A percentile compares a stretch with the other conserved stretches of the same genome.
Evolutionary conservation across 2,329 filamentous ascomycete species (phyloP).

Genomic region (Orbilia quercus): DNA sequence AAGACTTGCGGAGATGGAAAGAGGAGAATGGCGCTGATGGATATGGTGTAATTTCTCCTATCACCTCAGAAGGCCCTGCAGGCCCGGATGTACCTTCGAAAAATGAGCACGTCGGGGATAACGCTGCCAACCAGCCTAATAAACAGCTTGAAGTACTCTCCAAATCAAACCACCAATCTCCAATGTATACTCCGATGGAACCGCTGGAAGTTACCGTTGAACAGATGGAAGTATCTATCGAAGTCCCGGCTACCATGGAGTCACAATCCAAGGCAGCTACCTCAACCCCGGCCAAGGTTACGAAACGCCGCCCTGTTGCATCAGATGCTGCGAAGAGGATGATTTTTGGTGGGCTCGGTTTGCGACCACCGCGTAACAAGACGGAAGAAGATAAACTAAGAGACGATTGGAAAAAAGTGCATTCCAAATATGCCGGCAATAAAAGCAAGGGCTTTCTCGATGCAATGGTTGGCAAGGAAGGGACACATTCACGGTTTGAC

Average conservation of each 20-base stretch:
- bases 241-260: constrained; percentile 15
- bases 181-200: constrained; percentile 42
- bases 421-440: constrained; percentile 49
- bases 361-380: constrained; percentile 41
- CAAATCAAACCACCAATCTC: constrained; percentile 6
- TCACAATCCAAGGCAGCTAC: constrained; percentile 8
- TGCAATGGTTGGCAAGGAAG: constrained; percentile 40
- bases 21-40: constrained; percentile 15
- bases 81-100: neutral
- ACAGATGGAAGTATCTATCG: constrained; percentile 17
- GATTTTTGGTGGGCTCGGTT: constrained; percentile 31
- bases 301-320: constrained; percentile 23
- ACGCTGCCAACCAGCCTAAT: neutral
- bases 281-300: neutral
- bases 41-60: neutral
- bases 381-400: constrained; percentile 43
- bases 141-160: neutral
- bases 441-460: constrained; percentile 54
- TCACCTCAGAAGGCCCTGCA: neutral
- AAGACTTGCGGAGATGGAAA: constrained; percentile 30
- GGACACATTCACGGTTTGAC: constrained; percentile 54
- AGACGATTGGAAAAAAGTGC: constrained; percentile 42
- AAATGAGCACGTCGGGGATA: neutral
- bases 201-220: constrained; percentile 36
- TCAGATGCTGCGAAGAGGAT: constrained; percentile 39